A percentile compares a stretch with the other conserved stretches of the same genome.
Conservation (phyloP, 2,329 filamentous ascomycete species). For the Pestalotiopsis sp. region DNA sequence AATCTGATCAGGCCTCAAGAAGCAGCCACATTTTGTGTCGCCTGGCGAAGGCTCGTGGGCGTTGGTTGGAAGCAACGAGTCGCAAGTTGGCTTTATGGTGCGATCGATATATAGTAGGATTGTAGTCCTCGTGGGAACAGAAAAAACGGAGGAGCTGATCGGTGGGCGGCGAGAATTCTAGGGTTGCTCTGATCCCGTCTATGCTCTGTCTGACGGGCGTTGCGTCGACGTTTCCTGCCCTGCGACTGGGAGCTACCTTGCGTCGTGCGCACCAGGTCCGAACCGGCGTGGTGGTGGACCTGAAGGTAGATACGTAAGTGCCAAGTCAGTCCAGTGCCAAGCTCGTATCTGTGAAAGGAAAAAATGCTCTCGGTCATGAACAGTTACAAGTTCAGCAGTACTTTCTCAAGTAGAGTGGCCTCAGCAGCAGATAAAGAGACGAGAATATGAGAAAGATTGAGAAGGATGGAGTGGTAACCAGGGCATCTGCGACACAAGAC, state of each 20-base stretch:
- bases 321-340: too few species aligned
- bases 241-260: background rate
- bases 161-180: background rate
- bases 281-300: background rate
- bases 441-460: background rate
- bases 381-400: background rate
- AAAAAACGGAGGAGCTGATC: background rate
- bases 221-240: background rate
- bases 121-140: background rate
- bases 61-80: background rate
- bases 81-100: background rate
- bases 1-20: background rate
- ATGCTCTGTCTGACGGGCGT: too few species aligned
- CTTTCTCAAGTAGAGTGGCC: background rate
- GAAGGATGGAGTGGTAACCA: background rate
- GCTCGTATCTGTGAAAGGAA: background rate
- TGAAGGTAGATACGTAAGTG: background rate
- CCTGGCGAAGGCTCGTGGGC: background rate
- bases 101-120: background rate
- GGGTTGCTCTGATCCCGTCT: background rate
- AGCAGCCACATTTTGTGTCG: background rate
- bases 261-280: background rate
- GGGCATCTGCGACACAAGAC: background rate
- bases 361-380: background rate
- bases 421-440: background rate